These are phyloP conservation scores for Hygrocybe coccinea DNA, from an alignment of 768 basidiomycete species.

Conservation along the genomic window DNA sequence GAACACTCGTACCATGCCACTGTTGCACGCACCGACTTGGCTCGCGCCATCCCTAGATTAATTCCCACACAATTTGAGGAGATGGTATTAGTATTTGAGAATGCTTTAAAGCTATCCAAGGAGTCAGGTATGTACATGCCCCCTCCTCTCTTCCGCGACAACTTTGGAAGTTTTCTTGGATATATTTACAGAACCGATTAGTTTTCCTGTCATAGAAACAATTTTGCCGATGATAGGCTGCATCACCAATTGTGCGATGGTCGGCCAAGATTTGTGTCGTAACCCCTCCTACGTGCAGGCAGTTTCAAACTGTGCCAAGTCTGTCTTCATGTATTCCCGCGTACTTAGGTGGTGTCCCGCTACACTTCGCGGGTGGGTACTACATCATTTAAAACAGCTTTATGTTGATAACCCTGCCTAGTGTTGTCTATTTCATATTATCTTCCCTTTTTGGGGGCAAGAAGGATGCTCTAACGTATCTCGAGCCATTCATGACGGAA, in stretches of 20 bases:
- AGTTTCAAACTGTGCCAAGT: neutral
- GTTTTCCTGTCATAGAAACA: conserved; percentile 1
- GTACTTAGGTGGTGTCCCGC: conserved; percentile 1
- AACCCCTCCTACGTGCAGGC: conserved; percentile 2
- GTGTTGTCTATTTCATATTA: conserved; percentile 1
- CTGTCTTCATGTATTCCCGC: conserved; percentile 1
- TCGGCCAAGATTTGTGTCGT: conserved; percentile 6
- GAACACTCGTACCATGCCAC: neutral
- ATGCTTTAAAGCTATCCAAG: neutral
- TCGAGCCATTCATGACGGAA: conserved; percentile 3
- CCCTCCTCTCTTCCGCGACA: neutral
- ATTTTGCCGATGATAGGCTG: conserved; percentile 6
- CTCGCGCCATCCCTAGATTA: conserved; percentile 4
- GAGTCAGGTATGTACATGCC: too few relatives aligned
- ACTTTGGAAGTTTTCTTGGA: too few relatives aligned
- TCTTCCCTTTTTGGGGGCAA: conserved; percentile 5
- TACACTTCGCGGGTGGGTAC: conserved; percentile 5
- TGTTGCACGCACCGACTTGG: conserved; percentile 3
- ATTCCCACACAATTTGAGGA: conserved; percentile 7
- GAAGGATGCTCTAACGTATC: conserved; percentile 1
- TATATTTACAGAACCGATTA: neutral
- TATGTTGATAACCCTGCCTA: neutral
- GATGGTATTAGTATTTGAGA: conserved; percentile 1
- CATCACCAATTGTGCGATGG: conserved; percentile 5
- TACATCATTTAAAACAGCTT: neutral